phyloP scores from a whole-genome alignment of 768 basidiomycete genomes.

The Lentinus tigrinus region DNA sequence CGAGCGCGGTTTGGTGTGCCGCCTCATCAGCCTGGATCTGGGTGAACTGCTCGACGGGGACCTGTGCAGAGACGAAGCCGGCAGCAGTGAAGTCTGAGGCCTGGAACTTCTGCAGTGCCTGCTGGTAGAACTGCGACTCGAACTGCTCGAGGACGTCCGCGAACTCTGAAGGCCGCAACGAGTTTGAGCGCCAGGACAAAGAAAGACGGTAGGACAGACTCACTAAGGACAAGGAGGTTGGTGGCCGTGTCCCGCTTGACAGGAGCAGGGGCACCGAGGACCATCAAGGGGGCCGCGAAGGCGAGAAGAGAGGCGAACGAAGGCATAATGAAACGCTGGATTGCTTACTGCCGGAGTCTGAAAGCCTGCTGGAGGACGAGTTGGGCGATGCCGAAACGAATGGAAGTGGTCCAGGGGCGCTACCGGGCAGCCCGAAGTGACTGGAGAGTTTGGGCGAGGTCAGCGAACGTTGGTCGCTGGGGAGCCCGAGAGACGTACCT shows the following conservation, averaged over 20 bases:
- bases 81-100: slow-evolving; percentile 60
- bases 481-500: slow-evolving; percentile 6
- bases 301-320: slow-evolving; percentile 25
- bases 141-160: slow-evolving; percentile 74
- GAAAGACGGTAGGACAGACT: slow-evolving; percentile 27
- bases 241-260: slow-evolving; percentile 34
- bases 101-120: slow-evolving; percentile 66
- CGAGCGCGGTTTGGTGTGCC: slow-evolving; percentile 54
- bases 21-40: slow-evolving; percentile 62
- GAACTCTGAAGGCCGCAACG: slow-evolving; percentile 55
- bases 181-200: background rate
- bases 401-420: slow-evolving; percentile 53
- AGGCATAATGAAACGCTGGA: slow-evolving; percentile 19
- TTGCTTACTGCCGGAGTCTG: slow-evolving; percentile 20
- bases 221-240: slow-evolving; percentile 61
- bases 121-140: slow-evolving; percentile 66
- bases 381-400: slow-evolving; percentile 20
- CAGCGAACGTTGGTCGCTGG: slow-evolving; percentile 5
- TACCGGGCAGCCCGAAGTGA: slow-evolving; percentile 70
- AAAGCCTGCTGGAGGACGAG: slow-evolving; percentile 29
- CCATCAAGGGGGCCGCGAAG: slow-evolving; percentile 26
- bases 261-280: slow-evolving; percentile 23
- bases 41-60: slow-evolving; percentile 62
- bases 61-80: slow-evolving; percentile 55
- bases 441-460: slow-evolving; percentile 24